These are phyloP conservation scores for Dendrothele bispora DNA, from an alignment of 768 basidiomycete species.

Conservation along the genomic window DNA sequence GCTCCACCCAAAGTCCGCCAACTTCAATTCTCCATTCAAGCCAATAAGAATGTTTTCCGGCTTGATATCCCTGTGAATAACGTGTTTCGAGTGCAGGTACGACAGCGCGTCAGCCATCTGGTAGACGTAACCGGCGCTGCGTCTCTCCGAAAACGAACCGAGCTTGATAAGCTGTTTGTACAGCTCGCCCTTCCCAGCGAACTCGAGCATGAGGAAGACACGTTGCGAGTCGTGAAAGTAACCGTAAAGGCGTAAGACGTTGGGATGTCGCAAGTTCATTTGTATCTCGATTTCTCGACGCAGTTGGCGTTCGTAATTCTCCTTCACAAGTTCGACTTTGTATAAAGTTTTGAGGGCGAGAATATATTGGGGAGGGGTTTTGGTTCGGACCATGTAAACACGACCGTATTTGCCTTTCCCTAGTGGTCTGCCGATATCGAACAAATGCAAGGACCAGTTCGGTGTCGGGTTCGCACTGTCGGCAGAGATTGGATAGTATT, in stretches of 20 bases:
- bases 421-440: slow-evolving; percentile 93
- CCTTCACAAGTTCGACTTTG: slow-evolving; percentile 92
- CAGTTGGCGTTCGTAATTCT: slow-evolving; percentile 94
- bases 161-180: slow-evolving; percentile 92
- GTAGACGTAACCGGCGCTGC: slow-evolving; percentile 87
- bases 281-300: slow-evolving; percentile 98
- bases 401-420: slow-evolving; percentile 99
- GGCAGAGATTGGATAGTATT: background rate
- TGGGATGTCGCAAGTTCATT: slow-evolving; percentile 91
- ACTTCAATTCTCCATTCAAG: slow-evolving; percentile 95
- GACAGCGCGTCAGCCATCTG: slow-evolving; percentile 97
- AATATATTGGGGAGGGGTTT: slow-evolving; percentile 83
- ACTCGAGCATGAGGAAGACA: slow-evolving; percentile 97
- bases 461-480: slow-evolving; percentile 67
- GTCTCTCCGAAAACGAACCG: slow-evolving; percentile 84
- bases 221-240: slow-evolving; percentile 98
- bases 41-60: slow-evolving; percentile 95
- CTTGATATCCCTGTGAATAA: slow-evolving; percentile 99
- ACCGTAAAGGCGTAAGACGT: slow-evolving; percentile 91
- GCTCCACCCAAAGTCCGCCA: slow-evolving; percentile 98
- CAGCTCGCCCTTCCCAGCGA: slow-evolving; percentile 94
- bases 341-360: slow-evolving; percentile 97
- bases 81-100: slow-evolving; percentile 93
- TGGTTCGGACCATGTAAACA: slow-evolving; percentile 99
- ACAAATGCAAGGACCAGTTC: slow-evolving; percentile 82